Base-by-base conservation (phyloP, 2,329 filamentous ascomycete genomes). In the Pleurostoma richardsiae region DNA sequence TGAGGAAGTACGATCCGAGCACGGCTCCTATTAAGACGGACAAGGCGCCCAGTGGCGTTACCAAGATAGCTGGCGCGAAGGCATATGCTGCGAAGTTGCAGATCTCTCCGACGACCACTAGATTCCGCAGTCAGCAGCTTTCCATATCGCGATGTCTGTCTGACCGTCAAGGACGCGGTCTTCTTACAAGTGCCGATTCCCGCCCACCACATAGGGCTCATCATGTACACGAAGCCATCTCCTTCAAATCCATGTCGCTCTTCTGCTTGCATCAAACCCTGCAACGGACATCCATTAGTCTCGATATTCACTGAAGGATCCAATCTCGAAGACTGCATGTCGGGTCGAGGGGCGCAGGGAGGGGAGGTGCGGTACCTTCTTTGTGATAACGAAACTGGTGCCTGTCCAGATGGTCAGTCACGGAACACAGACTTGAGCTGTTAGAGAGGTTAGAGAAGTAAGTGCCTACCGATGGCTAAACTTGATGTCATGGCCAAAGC, bases 1-100 rank as follows among this genome's bases (percentile, higher is more conserved):
- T 80, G 52, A 99, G 73, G 64, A 97, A 95, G 67, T 99, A 97
- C 53, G 94, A 91, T 43, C 94, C 92, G 48, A 99, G 71, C 30
- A 99, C 90, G 26, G 94, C 91, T 54, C 90, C 94, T 60, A 99
- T 96, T 54, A 99, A 75, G 48, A 99, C 95, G 62, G 89, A 94
- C 52, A 99, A 77, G 47, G 94, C 94, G 51, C 94, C 94, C 28
- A 99, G 75, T 29, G 94, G 94, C 4, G 94, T 99, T 39, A 99
- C 94, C 45, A 99, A 79, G 68, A 99, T 99, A n/a, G 94, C 95
- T 39, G 94, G 94, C 55, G 94, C 94, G 69, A 97, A 99, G 6
- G 94, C 94, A 65, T 99, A 99, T 52, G 94, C 94, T 43, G 91
- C 91, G 65, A 99, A 99, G 69, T 99, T 99, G 71, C 90, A 95